phyloP scores from a whole-genome alignment of 2,329 filamentous ascomycete species.

The Nothophaeocryptopus gaeumannii region DNA sequence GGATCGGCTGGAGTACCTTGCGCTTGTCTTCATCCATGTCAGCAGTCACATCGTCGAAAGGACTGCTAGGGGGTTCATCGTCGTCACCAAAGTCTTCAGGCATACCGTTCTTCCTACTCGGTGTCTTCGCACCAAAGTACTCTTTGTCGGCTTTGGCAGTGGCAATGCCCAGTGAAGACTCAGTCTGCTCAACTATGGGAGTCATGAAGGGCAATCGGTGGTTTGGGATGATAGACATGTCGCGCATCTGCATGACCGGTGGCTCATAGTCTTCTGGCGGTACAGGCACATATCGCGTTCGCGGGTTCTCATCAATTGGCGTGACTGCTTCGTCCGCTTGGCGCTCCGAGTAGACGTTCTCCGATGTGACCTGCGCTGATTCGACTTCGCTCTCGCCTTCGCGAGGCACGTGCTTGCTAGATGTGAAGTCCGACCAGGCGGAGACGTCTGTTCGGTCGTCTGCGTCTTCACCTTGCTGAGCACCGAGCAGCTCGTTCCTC shows the following conservation, averaged over 20 bases:
- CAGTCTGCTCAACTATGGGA: conserved; percentile 92
- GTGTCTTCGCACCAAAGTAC: conserved; percentile 69
- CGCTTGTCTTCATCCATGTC: conserved; percentile 42
- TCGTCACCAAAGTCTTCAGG: conserved; percentile 36
- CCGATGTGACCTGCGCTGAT: conserved; percentile 29
- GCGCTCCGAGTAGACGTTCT: conserved; percentile 38
- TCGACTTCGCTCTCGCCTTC: conserved; percentile 40
- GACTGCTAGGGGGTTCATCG: conserved; percentile 63
- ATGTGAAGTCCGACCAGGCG: conserved; percentile 86
- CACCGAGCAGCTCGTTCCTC: conserved; percentile 50
- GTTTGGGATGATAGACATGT: conserved; percentile 75
- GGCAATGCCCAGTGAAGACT: conserved; percentile 73
- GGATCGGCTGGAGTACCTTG: conserved; percentile 52
- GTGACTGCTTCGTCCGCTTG: conserved; percentile 42
- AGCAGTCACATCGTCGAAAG: conserved; percentile 64
- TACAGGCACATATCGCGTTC: conserved; percentile 69
- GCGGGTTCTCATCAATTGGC: conserved; percentile 46
- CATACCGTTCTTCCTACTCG: conserved; percentile 58
- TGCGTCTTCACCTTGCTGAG: conserved; percentile 30
- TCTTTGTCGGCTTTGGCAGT: conserved; percentile 56
- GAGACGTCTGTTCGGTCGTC: conserved; percentile 53
- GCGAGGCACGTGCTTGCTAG: conserved; percentile 65
- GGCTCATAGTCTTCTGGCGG: conserved; percentile 84
- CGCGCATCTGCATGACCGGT: conserved; percentile 70
- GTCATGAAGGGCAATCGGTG: conserved; percentile 98